These are phyloP conservation scores for Stephania cephalantha DNA, from an alignment of 164 flowering plant species.

Conservation along the genomic window DNA sequence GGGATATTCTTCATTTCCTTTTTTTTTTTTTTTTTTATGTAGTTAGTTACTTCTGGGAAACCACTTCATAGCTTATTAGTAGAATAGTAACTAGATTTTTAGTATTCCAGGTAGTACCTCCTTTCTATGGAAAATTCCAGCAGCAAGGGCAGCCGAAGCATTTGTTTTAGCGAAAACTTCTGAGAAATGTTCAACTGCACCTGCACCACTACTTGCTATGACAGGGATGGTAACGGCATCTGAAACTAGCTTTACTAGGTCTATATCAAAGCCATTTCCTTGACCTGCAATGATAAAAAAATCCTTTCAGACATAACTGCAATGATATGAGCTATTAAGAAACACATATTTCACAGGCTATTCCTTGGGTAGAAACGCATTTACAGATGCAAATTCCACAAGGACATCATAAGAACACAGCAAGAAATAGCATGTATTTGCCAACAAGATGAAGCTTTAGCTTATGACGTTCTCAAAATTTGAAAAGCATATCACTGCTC, in stretches of 20 bases:
- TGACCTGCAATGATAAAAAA: slow-evolving; percentile 57
- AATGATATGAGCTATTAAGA: background rate
- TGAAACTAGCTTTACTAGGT: slow-evolving; percentile 69
- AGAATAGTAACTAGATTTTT: background rate
- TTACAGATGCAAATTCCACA: no score
- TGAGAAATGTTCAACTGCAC: slow-evolving; percentile 74
- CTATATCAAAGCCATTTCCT: slow-evolving; percentile 92
- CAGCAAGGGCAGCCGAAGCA: slow-evolving; percentile 99
- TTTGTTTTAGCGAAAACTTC: slow-evolving; percentile 79
- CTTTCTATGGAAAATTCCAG: slow-evolving; percentile 93
- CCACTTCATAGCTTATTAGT: background rate
- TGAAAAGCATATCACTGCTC: background rate
- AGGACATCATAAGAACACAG: background rate
- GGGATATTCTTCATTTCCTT: background rate
- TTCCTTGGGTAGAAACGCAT: no score
- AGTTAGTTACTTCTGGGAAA: background rate
- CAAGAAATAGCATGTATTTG: background rate
- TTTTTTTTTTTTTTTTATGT: background rate
- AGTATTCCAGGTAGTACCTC: slow-evolving; percentile 47
- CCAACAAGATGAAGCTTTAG: background rate
- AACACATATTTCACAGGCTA: no score
- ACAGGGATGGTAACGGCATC: slow-evolving; percentile 97
- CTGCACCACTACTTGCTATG: slow-evolving; percentile 99
- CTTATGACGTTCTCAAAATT: background rate
- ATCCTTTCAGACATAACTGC: background rate